Evolutionary conservation across 108 stramenopile genomes (phyloP).

Genomic region (Fragilaria crotonensis): DNA sequence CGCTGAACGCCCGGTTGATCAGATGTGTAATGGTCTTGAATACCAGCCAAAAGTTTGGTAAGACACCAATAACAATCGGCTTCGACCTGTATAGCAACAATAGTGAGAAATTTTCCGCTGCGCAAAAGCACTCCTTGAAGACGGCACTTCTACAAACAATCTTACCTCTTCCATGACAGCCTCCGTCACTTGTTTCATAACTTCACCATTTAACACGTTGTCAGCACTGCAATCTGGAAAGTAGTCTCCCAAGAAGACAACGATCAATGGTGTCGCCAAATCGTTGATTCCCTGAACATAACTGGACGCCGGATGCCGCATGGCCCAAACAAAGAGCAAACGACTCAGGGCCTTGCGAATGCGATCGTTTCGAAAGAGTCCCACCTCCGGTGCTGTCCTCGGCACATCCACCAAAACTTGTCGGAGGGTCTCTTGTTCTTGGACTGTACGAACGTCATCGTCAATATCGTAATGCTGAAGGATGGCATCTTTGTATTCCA

Average conservation of each 20-base stretch:
- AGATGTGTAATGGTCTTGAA: slow-evolving; percentile 97
- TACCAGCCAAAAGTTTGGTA: slow-evolving; percentile 90
- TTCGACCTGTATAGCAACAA: slow-evolving; percentile 57
- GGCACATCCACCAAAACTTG: slow-evolving; percentile 98
- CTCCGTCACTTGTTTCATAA: slow-evolving; percentile 59
- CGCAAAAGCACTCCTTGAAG: neutral
- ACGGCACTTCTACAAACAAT: neutral
- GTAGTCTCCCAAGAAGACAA: slow-evolving; percentile 81
- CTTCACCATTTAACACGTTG: slow-evolving; percentile 46
- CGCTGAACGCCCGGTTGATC: slow-evolving; percentile 98
- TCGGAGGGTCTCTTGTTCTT: slow-evolving; percentile 91
- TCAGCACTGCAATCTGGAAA: slow-evolving; percentile 21
- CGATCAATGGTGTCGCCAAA: slow-evolving; percentile 87
- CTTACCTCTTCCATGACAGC: slow-evolving; percentile 50
- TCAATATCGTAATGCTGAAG: slow-evolving; percentile 81
- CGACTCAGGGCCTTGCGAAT: slow-evolving; percentile 74
- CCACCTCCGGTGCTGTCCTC: slow-evolving; percentile 86
- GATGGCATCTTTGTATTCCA: slow-evolving; percentile 79
- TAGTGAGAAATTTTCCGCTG: too few species aligned
- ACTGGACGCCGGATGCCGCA: slow-evolving; percentile 91
- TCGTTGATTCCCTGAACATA: slow-evolving; percentile 99
- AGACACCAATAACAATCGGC: slow-evolving; percentile 98
- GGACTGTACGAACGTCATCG: slow-evolving; percentile 64
- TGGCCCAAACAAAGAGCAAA: slow-evolving; percentile 95
- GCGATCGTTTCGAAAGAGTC: slow-evolving; percentile 89